Conservation (phyloP, 2,329 filamentous ascomycete genomes). For the Colletotrichum sp. region DNA sequence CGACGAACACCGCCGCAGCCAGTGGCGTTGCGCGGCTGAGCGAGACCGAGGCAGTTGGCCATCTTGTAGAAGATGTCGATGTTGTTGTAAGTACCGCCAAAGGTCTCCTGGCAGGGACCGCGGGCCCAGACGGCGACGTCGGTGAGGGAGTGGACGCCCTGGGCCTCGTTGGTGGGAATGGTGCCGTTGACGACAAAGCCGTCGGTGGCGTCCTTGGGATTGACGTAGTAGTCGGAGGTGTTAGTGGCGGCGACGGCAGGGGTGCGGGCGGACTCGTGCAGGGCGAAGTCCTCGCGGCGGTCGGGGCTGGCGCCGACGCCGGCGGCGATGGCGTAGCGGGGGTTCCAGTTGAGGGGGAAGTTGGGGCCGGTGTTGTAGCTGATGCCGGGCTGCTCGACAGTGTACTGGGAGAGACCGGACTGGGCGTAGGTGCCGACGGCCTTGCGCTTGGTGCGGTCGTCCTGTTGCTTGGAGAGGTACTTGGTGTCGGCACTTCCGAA, state of each 20-base stretch:
- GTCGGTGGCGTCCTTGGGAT: constrained; percentile 66
- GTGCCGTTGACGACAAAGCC: constrained; percentile 81
- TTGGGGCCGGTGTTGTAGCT: constrained; percentile 74
- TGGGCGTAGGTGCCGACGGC: constrained; percentile 76
- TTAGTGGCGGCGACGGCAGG: constrained; percentile 56
- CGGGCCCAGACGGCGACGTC: constrained; percentile 80
- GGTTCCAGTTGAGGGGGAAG: constrained; percentile 86
- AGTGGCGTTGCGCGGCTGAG: constrained; percentile 22
- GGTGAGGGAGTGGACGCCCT: constrained; percentile 79
- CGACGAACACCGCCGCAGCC: not conserved
- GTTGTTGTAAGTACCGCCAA: constrained; percentile 73
- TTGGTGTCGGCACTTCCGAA: constrained; percentile 82
- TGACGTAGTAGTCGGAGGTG: constrained; percentile 66
- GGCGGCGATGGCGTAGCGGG: constrained; percentile 78
- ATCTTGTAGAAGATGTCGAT: constrained; percentile 80
- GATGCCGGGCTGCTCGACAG: constrained; percentile 58
- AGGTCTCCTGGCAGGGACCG: constrained; percentile 79
- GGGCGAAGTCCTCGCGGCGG: constrained; percentile 75
- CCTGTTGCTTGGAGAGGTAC: constrained; percentile 69
- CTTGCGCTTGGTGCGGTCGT: constrained; percentile 74
- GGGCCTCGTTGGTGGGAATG: constrained; percentile 62
- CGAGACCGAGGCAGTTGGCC: constrained; percentile 68
- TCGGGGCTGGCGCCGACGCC: constrained; percentile 77
- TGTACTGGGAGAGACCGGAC: constrained; percentile 79
- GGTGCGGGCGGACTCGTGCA: constrained; percentile 67